Base-by-base conservation (phyloP, 306 rosid species). In the Quercus alba region DNA sequence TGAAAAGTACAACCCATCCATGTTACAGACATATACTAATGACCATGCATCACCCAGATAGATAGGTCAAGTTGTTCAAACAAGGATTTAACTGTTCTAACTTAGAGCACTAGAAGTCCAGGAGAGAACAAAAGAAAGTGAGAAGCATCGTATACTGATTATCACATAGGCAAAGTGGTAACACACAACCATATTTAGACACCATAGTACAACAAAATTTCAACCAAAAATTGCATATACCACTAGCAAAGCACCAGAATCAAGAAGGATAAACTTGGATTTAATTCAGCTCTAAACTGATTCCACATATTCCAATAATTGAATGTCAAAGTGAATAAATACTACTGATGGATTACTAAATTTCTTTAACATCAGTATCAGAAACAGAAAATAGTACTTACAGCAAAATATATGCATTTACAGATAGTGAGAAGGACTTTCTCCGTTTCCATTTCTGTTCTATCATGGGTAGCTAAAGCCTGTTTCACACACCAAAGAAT, bases 391-490 rank as follows among this genome's bases (percentile, higher is more conserved):
- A 56, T 77, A 72, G 55, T 69, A 91, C 97, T 91, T 88, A 94
- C 98, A 64, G 94, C 81, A 81, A 88, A 91, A 85, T 90, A 87
- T 49, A 94, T 73, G 89, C 98, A 94, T 87, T 94, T 94, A 90
- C 97, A 89, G 68, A 88, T 80, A 63, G 88, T 77, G 79, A 90
- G 93, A 70, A 94, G 91, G 30, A 86, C 71, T 83, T 82, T 90
- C 85, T 87, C 97, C 25, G 64, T 80, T 81, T 91, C 91, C 70
- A 69, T 75, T 66, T 87, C 88, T 67, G 78, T 75, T 61, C 56
- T 73, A 62, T 58, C 79, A 17, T 61, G 71, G 72, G 69, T 76
- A 61, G 87, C 86, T 75, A 85, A 80, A 73, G 83, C 94, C 98
- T 94, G 92, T 82, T 69, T 33, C 76, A 79, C 84, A 64, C 56